Conservation (phyloP, 305 asterid species). For the Nicotiana rustica region DNA sequence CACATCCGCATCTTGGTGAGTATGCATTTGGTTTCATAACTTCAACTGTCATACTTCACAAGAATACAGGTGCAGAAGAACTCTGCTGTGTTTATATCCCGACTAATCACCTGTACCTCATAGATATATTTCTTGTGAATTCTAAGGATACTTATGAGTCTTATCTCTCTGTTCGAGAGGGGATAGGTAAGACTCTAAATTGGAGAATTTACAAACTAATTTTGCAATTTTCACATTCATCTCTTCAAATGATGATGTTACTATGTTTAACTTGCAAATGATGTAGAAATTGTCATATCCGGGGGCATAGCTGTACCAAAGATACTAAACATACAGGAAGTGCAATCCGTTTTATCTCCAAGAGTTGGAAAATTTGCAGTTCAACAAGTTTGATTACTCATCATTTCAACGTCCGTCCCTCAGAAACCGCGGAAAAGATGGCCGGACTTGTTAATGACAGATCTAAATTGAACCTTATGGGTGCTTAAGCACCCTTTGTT, state of each 20-base stretch:
- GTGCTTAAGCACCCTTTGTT: too few relatives aligned
- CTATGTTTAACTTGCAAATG: conserved; percentile 1
- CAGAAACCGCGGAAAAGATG: neutral
- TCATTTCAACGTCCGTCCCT: neutral
- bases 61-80: conserved; percentile 49
- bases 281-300: conserved; percentile 73
- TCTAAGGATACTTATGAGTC: conserved; percentile 51
- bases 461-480: too few relatives aligned
- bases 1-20: conserved; percentile 53
- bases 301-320: conserved; percentile 76
- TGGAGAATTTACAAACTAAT: neutral
- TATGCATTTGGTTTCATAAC: conserved; percentile 55
- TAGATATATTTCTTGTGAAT: conserved; percentile 50
- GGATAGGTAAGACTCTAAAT: conserved; percentile 41
- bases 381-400: conserved; percentile 52
- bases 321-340: conserved; percentile 58
- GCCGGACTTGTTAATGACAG: neutral
- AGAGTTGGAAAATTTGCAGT: conserved; percentile 62
- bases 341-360: conserved; percentile 57
- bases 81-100: conserved; percentile 54
- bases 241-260: neutral
- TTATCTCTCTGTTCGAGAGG: conserved; percentile 53
- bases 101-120: conserved; percentile 54
- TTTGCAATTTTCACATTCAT: neutral
- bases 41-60: conserved; percentile 47